phyloP scores from a whole-genome alignment of 805 yeast genomes.

The Starmera pachycereana region DNA sequence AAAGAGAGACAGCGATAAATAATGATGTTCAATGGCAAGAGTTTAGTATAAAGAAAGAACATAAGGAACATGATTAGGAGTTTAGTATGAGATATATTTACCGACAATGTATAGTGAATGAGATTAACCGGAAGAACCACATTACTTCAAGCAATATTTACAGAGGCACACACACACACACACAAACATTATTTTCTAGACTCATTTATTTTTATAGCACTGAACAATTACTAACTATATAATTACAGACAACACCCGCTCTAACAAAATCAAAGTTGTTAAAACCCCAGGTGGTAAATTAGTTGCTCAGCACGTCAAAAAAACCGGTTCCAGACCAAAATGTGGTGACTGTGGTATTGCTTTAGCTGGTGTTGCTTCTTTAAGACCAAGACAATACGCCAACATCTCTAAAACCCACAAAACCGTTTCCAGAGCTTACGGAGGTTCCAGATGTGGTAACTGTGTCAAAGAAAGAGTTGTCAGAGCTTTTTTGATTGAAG shows the following conservation, averaged over 20 bases:
- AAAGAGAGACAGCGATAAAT: too few species aligned
- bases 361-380: slow-evolving; percentile 81
- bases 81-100: too few species aligned
- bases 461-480: slow-evolving; percentile 99
- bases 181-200: neutral
- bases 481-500: slow-evolving; percentile 99
- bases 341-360: slow-evolving; percentile 78
- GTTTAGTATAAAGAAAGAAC: too few species aligned
- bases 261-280: slow-evolving; percentile 98
- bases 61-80: too few species aligned
- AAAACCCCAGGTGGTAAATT: slow-evolving; percentile 99
- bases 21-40: too few species aligned
- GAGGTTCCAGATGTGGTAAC: slow-evolving; percentile 98
- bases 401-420: slow-evolving; percentile 90
- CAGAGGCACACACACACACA: too few species aligned
- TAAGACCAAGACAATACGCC: slow-evolving; percentile 99
- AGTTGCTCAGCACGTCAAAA: slow-evolving; percentile 95
- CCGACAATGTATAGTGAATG: too few species aligned
- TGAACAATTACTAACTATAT: slow-evolving; percentile 13
- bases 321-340: slow-evolving; percentile 71
- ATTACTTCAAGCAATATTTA: too few species aligned
- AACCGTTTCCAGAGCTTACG: slow-evolving; percentile 99
- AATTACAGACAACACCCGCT: slow-evolving; percentile 90
- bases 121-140: too few species aligned
- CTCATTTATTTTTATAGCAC: neutral